Percentiles rank a stretch among this genome's conserved stretches.
These are phyloP conservation scores for Inonotus obliquus DNA, from an alignment of 1,284 basidiomycete genomes.

Conservation along the genomic window DNA sequence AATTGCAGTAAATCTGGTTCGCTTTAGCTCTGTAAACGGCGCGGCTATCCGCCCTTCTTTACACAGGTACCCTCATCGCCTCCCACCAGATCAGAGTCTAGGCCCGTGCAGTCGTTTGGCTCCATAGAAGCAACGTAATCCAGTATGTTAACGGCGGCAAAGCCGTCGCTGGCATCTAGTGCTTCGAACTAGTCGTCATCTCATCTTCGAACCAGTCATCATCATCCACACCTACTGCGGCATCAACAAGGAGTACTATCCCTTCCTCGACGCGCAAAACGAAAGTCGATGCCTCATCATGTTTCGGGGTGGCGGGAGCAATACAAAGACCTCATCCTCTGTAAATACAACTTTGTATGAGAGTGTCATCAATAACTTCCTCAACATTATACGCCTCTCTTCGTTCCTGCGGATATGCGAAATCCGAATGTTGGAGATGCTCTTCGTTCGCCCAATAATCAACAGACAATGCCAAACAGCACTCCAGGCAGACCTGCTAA, in stretches of 20 bases:
- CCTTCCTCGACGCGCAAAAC: slow-evolving; percentile 24
- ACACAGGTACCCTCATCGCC: slow-evolving; percentile 60
- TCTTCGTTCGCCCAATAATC: slow-evolving; percentile 62
- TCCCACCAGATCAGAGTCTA: slow-evolving; percentile 15
- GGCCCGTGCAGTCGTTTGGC: slow-evolving; percentile 20
- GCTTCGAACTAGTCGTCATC: no score
- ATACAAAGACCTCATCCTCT: slow-evolving; percentile 34
- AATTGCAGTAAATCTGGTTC: slow-evolving; percentile 54
- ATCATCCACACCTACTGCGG: slow-evolving; percentile 24
- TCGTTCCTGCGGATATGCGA: slow-evolving; percentile 36
- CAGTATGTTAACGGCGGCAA: slow-evolving; percentile 29
- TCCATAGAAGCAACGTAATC: slow-evolving; percentile 27
- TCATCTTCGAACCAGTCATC: no score
- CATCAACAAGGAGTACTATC: slow-evolving; percentile 30
- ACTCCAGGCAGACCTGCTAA: slow-evolving; percentile 40
- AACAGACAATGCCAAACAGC: slow-evolving; percentile 53
- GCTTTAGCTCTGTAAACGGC: slow-evolving; percentile 74
- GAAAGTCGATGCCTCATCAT: slow-evolving; percentile 60
- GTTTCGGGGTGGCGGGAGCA: slow-evolving; percentile 53
- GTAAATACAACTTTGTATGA: slow-evolving; percentile 33
- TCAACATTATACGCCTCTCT: slow-evolving; percentile 10
- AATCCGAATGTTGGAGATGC: slow-evolving; percentile 37
- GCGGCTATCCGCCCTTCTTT: slow-evolving; percentile 56
- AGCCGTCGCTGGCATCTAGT: slow-evolving; percentile 32
- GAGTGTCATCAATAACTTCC: slow-evolving; percentile 25